A percentile compares a stretch with the other conserved stretches of the same genome.
Evolutionary conservation across 129 eudicot species (phyloP).

Genomic region (Scalesia atractyloides): DNA sequence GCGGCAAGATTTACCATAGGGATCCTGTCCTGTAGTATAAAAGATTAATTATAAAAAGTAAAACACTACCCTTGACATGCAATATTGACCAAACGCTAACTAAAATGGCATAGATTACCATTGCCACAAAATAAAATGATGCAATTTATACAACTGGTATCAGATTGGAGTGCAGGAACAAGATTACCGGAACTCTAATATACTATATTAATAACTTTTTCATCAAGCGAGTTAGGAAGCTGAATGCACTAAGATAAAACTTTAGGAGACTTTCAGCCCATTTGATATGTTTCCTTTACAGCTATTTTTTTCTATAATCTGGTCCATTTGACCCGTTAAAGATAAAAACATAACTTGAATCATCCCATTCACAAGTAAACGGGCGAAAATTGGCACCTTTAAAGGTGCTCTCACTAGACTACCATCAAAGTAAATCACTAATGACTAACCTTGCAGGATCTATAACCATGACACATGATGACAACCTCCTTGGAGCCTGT

Average conservation of each 20-base stretch:
- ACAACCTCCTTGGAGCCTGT: slow-evolving; percentile 70
- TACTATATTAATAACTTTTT: background rate
- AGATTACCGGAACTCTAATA: too few species aligned
- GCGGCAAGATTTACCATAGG: slow-evolving; percentile 84
- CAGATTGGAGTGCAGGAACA: too few species aligned
- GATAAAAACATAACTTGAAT: background rate
- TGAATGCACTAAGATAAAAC: background rate
- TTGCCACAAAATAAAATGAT: background rate
- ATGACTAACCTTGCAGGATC: slow-evolving; percentile 65
- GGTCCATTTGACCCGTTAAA: background rate
- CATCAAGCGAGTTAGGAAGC: too few species aligned
- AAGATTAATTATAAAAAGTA: background rate
- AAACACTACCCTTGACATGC: slow-evolving; percentile 4
- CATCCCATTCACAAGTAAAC: background rate
- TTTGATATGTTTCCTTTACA: background rate
- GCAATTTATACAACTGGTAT: too few species aligned
- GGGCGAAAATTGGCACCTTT: background rate
- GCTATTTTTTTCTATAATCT: background rate
- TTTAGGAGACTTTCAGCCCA: background rate
- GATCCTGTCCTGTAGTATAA: slow-evolving; percentile 56
- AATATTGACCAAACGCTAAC: slow-evolving; percentile 1
- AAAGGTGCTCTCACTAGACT: background rate
- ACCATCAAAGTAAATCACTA: background rate
- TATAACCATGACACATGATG: slow-evolving; percentile 67
- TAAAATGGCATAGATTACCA: background rate